Evolutionary conservation across 1,139 yeast species (phyloP).

Genomic region (Suhomyces terraborum): DNA sequence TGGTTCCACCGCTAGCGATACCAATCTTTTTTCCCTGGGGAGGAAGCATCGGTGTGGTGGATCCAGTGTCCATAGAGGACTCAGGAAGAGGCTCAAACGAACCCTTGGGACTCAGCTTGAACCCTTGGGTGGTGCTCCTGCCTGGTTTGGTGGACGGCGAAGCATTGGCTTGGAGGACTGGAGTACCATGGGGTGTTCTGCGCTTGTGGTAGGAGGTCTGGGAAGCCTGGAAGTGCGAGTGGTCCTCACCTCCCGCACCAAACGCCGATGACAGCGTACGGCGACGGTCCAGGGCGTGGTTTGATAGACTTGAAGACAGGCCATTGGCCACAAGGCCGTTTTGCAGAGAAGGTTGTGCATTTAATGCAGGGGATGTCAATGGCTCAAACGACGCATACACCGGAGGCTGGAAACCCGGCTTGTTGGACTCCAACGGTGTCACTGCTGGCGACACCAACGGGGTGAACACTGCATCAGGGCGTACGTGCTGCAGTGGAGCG

Average conservation of each 20-base stretch:
- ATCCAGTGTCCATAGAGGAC: constrained; percentile 28
- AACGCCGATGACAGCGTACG: constrained; percentile 40
- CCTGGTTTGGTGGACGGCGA: constrained; percentile 25
- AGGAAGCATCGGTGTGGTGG: constrained; percentile 41
- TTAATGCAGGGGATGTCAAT: constrained; percentile 68
- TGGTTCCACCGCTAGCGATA: constrained; percentile 20
- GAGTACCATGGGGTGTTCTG: constrained; percentile 54
- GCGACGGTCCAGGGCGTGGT: constrained; percentile 24
- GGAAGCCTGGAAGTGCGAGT: constrained; percentile 9
- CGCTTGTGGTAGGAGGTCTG: constrained; percentile 28
- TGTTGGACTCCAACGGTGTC: constrained; percentile 56
- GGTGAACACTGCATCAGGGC: constrained; percentile 60
- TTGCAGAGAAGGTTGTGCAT: constrained; percentile 36
- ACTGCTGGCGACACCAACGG: constrained; percentile 78
- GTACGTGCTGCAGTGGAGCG: constrained; percentile 31
- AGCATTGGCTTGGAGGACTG: constrained; percentile 35
- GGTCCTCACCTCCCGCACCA: constrained; percentile 29
- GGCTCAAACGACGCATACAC: constrained; percentile 45
- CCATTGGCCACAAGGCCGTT: neutral
- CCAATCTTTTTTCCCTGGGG: constrained; percentile 35
- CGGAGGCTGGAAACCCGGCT: constrained; percentile 33
- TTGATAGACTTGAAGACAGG: neutral
- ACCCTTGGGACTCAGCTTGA: constrained; percentile 16
- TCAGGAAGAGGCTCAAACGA: constrained; percentile 42
- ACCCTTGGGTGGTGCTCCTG: neutral